These are phyloP conservation scores for Logfia minima DNA, from an alignment of 129 eudicot species.

Conservation along the genomic window DNA sequence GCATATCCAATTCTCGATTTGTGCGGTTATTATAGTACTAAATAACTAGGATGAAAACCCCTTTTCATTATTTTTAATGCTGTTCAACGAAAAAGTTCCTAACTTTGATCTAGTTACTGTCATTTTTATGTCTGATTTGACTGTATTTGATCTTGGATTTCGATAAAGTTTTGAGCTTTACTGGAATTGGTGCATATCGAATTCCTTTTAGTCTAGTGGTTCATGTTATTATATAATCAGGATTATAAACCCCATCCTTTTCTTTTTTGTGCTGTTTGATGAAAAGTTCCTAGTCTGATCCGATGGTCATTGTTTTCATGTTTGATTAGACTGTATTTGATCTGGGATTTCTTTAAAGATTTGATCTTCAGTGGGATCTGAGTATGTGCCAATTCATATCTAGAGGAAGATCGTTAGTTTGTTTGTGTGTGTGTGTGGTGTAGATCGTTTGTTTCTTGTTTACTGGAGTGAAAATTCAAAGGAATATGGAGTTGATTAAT, in stretches of 20 bases:
- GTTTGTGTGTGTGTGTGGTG: slow-evolving; percentile 8
- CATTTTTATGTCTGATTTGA: slow-evolving; percentile 9
- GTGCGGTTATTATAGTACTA: neutral
- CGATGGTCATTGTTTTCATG: too few relatives aligned
- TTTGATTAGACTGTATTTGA: slow-evolving; percentile 17
- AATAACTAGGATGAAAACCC: neutral
- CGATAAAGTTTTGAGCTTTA: neutral
- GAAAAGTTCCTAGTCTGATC: neutral
- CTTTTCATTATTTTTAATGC: neutral
- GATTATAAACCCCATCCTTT: neutral
- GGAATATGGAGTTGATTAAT: slow-evolving; percentile 2
- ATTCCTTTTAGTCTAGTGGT: neutral
- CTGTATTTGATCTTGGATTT: slow-evolving; percentile 25
- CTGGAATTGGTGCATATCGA: slow-evolving; percentile 3
- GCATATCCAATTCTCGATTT: neutral
- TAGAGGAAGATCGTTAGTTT: slow-evolving; percentile 12
- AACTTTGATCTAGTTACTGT: slow-evolving; percentile 4
- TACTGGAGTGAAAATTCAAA: neutral
- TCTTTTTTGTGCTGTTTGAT: too few relatives aligned
- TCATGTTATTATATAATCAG: neutral
- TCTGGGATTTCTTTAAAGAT: neutral
- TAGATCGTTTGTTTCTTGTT: slow-evolving; percentile 7
- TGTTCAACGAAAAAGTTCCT: neutral
- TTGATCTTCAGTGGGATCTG: neutral
- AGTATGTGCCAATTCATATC: neutral